These are phyloP conservation scores for Xylariaceae sp. DNA, from an alignment of 2,329 filamentous ascomycete genomes.

Conservation along the genomic window DNA sequence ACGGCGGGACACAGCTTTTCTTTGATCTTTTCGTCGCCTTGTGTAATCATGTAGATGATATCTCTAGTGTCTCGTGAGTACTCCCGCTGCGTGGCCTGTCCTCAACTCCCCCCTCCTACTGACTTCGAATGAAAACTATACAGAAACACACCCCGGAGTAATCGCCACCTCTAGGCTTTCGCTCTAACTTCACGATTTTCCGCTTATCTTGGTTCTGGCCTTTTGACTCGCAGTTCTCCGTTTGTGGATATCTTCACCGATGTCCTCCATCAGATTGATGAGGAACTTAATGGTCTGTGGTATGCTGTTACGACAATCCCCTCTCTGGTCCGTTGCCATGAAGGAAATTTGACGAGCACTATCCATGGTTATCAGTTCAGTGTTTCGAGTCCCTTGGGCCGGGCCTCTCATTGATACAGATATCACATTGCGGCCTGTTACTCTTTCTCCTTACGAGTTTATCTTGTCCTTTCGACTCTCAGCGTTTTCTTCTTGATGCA, in stretches of 20 bases:
- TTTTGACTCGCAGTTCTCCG: slow-evolving; percentile 10
- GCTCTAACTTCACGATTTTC: background rate
- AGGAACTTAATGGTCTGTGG: slow-evolving; percentile 28
- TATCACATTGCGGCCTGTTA: slow-evolving; percentile 27
- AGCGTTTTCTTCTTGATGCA: background rate
- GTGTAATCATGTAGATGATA: slow-evolving; percentile 80
- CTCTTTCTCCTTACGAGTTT: slow-evolving; percentile 1
- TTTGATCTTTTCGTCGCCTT: slow-evolving; percentile 92
- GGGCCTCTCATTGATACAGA: slow-evolving; percentile 19
- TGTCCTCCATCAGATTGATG: background rate
- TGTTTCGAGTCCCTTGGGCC: slow-evolving; percentile 14
- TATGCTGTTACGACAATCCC: slow-evolving; percentile 4
- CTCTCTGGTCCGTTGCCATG: background rate
- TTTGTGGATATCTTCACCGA: slow-evolving; percentile 9
- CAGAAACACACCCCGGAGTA: slow-evolving; percentile 44
- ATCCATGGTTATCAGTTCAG: slow-evolving; percentile 7
- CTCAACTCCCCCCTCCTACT: slow-evolving; percentile 1
- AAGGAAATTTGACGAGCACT: background rate
- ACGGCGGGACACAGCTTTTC: slow-evolving; percentile 75
- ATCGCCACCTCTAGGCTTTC: slow-evolving; percentile 32
- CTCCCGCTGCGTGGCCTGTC: background rate
- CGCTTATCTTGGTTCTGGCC: slow-evolving; percentile 1
- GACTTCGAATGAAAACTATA: slow-evolving; percentile 13
- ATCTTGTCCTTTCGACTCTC: background rate
- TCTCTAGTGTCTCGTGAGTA: slow-evolving; percentile 51